Conservation (phyloP, 352 stramenopile genomes). For the Phytophthora constricta region DNA sequence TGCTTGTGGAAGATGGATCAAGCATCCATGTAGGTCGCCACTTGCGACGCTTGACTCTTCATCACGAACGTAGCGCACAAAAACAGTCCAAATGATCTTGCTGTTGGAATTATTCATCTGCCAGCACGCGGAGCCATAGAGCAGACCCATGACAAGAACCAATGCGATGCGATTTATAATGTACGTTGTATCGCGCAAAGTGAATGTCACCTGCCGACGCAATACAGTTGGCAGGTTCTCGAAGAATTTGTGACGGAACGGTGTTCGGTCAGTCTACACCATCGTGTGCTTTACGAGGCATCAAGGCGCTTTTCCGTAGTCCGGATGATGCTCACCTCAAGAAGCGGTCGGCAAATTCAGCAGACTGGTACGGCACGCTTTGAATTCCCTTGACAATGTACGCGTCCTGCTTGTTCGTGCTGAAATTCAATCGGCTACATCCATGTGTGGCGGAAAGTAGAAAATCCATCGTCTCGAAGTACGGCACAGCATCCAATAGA, state of each 20-base stretch:
- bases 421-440: slow-evolving; percentile 26
- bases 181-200: slow-evolving; percentile 52
- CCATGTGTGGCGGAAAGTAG: slow-evolving; percentile 14
- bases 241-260: slow-evolving; percentile 51
- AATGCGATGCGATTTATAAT: slow-evolving; percentile 50
- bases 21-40: slow-evolving; percentile 79
- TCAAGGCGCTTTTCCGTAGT: slow-evolving; percentile 40
- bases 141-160: slow-evolving; percentile 55
- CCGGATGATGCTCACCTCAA: slow-evolving; percentile 49
- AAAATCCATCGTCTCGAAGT: slow-evolving; percentile 48
- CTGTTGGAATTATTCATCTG: slow-evolving; percentile 54
- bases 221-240: slow-evolving; percentile 44
- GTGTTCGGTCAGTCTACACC: slow-evolving; percentile 12
- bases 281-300: slow-evolving; percentile 34
- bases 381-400: not conserved
- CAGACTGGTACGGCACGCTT: slow-evolving; percentile 15
- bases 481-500: slow-evolving; percentile 26
- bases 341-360: slow-evolving; percentile 50
- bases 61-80: slow-evolving; percentile 82
- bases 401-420: slow-evolving; percentile 14
- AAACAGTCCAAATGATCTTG: slow-evolving; percentile 78
- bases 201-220: slow-evolving; percentile 68
- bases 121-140: slow-evolving; percentile 69
- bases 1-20: slow-evolving; percentile 90
- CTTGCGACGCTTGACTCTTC: slow-evolving; percentile 75